Evolutionary conservation across 495 filamentous ascomycete species (phyloP).

Genomic region (Hypoxylon crocopeplum): DNA sequence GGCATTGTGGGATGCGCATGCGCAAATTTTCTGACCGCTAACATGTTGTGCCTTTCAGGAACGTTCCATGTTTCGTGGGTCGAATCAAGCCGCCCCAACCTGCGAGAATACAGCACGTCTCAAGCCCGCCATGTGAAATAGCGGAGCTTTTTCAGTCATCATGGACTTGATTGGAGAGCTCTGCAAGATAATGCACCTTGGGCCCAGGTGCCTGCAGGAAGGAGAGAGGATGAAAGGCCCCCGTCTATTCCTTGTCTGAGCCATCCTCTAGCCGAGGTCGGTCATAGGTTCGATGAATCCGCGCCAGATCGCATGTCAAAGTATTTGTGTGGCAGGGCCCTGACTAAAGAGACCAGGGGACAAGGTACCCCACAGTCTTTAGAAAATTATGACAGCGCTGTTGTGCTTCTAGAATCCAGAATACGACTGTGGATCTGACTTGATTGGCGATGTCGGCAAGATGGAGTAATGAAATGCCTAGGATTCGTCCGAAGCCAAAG

Average conservation of each 20-base stretch:
- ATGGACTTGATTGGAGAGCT: constrained; percentile 1
- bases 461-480: constrained; percentile 21
- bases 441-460: constrained; percentile 31
- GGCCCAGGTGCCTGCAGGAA: neutral
- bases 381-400: constrained; percentile 2
- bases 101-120: neutral
- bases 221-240: neutral
- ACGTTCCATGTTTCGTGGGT: constrained; percentile 20
- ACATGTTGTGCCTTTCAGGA: neutral
- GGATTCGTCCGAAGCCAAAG: constrained; percentile 18
- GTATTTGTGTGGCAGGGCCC: constrained; percentile 11
- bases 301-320: constrained; percentile 5
- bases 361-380: constrained; percentile 2
- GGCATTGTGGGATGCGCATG: constrained; percentile 11
- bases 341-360: constrained; percentile 2
- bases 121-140: neutral
- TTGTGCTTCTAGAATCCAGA: constrained; percentile 20
- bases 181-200: constrained; percentile 30
- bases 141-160: constrained; percentile 8
- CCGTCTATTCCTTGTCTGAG: neutral
- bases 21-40: constrained; percentile 13
- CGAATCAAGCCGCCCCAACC: neutral
- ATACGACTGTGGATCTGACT: constrained; percentile 16
- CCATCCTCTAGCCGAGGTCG: constrained; percentile 16
- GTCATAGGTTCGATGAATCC: constrained; percentile 7